phyloP scores from a whole-genome alignment of 2,329 filamentous ascomycete genomes.

The Aureobasidium vineae region DNA sequence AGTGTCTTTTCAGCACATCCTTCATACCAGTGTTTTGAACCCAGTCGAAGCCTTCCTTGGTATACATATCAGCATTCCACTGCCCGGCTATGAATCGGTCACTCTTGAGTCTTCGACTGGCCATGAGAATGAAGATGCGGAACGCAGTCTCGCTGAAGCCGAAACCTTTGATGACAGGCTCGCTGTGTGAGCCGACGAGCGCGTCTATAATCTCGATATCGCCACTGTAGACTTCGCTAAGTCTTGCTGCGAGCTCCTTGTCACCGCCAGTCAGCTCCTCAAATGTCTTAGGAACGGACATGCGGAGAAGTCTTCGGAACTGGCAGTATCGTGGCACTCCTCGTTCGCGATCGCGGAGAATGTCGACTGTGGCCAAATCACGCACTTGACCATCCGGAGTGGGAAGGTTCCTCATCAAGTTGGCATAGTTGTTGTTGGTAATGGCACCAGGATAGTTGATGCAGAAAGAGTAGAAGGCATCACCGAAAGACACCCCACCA shows the following conservation, averaged over 20 bases:
- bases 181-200: slow-evolving; percentile 45
- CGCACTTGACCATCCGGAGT: slow-evolving; percentile 45
- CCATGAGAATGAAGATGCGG: slow-evolving; percentile 50
- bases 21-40: slow-evolving; percentile 47
- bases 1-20: slow-evolving; percentile 47
- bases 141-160: slow-evolving; percentile 52
- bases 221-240: slow-evolving; percentile 43
- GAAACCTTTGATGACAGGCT: slow-evolving; percentile 48
- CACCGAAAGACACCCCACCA: slow-evolving; percentile 38
- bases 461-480: slow-evolving; percentile 49
- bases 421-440: slow-evolving; percentile 43
- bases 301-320: slow-evolving; percentile 48
- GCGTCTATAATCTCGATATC: slow-evolving; percentile 48
- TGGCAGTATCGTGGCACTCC: slow-evolving; percentile 49
- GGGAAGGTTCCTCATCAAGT: slow-evolving; percentile 44
- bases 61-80: slow-evolving; percentile 46
- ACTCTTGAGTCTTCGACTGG: slow-evolving; percentile 45
- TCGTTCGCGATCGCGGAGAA: slow-evolving; percentile 50
- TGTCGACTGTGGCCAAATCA: slow-evolving; percentile 50
- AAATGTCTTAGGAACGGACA: slow-evolving; percentile 42
- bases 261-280: slow-evolving; percentile 45
- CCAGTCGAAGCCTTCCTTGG: slow-evolving; percentile 45
- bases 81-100: slow-evolving; percentile 48
- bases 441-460: slow-evolving; percentile 52
- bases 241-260: slow-evolving; percentile 39